Percentiles rank a stretch among this genome's conserved stretches.
These are phyloP conservation scores for Nakaseomyces bracarensis DNA, from an alignment of 1,139 yeast species.

Conservation along the genomic window DNA sequence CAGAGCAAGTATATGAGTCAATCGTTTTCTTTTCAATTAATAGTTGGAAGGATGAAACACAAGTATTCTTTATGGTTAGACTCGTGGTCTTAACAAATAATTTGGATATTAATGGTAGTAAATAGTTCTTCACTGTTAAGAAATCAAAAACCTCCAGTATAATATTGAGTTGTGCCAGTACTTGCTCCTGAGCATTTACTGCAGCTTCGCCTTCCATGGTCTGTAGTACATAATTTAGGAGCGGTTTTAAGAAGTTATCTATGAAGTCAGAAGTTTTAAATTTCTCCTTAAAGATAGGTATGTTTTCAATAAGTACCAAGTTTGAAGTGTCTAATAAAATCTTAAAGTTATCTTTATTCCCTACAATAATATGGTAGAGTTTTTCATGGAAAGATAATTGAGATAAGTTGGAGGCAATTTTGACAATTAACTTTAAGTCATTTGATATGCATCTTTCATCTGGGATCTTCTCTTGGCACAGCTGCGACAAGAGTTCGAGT, in stretches of 20 bases:
- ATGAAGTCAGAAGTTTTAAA: slow-evolving; percentile 37
- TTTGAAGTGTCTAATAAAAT: slow-evolving; percentile 43
- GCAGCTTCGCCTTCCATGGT: slow-evolving; percentile 18
- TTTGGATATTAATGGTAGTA: slow-evolving; percentile 63
- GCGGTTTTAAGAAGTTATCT: slow-evolving; percentile 35
- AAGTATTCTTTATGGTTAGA: slow-evolving; percentile 62
- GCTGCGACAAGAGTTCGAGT: slow-evolving; percentile 36
- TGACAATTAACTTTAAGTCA: slow-evolving; percentile 49
- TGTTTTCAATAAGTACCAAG: slow-evolving; percentile 46
- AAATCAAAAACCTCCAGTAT: slow-evolving; percentile 53
- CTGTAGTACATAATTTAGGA: slow-evolving; percentile 22
- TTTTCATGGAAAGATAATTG: slow-evolving; percentile 70
- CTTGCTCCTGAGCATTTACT: slow-evolving; percentile 46
- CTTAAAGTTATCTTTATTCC: slow-evolving; percentile 27
- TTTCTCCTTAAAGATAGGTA: slow-evolving; percentile 45
- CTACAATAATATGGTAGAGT: slow-evolving; percentile 42
- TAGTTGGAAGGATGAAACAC: slow-evolving; percentile 55
- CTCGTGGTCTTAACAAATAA: slow-evolving; percentile 80
- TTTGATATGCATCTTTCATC: slow-evolving; percentile 46
- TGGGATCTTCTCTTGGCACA: slow-evolving; percentile 24
- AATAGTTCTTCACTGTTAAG: slow-evolving; percentile 60
- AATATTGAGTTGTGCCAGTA: slow-evolving; percentile 41
- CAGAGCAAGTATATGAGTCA: slow-evolving; percentile 65
- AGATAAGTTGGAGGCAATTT: slow-evolving; percentile 61
- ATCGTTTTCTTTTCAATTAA: slow-evolving; percentile 53